Evolutionary conservation across 495 filamentous ascomycete species (phyloP).

Genomic region (Neurospora pannonica): DNA sequence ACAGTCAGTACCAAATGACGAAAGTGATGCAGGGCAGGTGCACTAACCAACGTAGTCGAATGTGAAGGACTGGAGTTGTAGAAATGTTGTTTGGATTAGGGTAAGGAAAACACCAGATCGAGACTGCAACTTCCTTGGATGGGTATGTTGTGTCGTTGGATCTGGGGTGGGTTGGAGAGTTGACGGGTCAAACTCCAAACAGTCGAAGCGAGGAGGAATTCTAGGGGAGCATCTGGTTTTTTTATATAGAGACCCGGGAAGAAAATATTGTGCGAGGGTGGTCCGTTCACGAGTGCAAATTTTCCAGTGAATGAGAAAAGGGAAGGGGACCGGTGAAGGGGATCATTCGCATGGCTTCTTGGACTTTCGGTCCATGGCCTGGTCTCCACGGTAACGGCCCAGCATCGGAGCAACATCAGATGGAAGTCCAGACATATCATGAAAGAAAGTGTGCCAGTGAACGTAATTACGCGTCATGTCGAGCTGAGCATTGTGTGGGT

Average conservation of each 20-base stretch:
- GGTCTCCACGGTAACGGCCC: not conserved
- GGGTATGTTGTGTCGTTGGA: not conserved
- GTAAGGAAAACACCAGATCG: not conserved
- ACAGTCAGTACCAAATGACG: not conserved
- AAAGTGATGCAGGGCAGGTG: not conserved
- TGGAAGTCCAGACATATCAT: not conserved
- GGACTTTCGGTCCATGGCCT: not conserved
- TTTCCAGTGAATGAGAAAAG: rapidly evolving
- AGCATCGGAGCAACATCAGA: not conserved
- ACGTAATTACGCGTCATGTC: not conserved
- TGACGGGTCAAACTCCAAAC: not conserved
- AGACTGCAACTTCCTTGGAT: not conserved
- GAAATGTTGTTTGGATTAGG: not conserved
- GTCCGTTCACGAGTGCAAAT: not conserved
- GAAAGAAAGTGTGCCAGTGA: rapidly evolving
- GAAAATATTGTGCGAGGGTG: not conserved
- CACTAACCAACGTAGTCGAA: not conserved
- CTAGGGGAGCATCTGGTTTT: not conserved
- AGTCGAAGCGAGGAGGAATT: not conserved
- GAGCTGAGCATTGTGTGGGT: not conserved
- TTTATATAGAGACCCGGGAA: not conserved
- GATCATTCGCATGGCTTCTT: not conserved
- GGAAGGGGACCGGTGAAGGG: not conserved
- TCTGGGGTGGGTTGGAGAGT: not conserved
- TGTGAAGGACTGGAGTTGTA: not conserved